Base-by-base conservation (phyloP, 2,329 filamentous ascomycete genomes). In the Botrytis tulipae region DNA sequence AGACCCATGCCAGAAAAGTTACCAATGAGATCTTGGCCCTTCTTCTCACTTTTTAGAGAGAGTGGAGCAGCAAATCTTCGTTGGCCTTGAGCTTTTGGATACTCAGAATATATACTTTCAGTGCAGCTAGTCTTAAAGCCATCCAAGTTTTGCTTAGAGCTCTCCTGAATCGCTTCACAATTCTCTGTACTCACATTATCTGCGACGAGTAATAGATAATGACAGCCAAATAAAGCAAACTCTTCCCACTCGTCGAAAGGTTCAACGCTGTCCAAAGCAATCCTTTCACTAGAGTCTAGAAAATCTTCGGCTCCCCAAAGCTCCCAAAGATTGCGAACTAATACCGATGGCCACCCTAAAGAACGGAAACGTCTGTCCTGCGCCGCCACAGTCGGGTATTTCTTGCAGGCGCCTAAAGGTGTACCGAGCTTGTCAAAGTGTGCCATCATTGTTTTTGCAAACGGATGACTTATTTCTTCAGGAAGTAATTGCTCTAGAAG, bases 221-320 rank as follows among this genome's bases (percentile, higher is more conserved):
- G 95, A 48, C 90, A 90, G 3, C 89, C 90, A 81, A 97, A 97
- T 0, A 97, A 84, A 3, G 92, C 90, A 80, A 98, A 94, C 79
- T 98, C 95, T 82, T 98, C 95, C 94, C 94, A 97, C 82, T 98
- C 95, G 81, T 98, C 95, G 80, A 98, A 98, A 0, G 92, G 90
- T 79, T 98, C 95, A 25, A 94, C 82, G 0, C 83, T 80, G 77
- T 97, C 91, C 22, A 98, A 83, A 18, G 83, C 83, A 51, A 81
- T 83, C 76, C 93, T 87, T 75, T 93, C 87, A 1, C 85, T 82
- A 1, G 86, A 79, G 9, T 85, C 85, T 32, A 97, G 82, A 80
- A 95, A 95, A 4, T 83, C 80, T 22, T 89, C 84, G 76, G 92
- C 89, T 18, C 87, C 89, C 95, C 95, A 98, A 1, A 94, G 85